Conservation (phyloP, 352 stramenopile species). For the Phytopythium ostracodes region DNA sequence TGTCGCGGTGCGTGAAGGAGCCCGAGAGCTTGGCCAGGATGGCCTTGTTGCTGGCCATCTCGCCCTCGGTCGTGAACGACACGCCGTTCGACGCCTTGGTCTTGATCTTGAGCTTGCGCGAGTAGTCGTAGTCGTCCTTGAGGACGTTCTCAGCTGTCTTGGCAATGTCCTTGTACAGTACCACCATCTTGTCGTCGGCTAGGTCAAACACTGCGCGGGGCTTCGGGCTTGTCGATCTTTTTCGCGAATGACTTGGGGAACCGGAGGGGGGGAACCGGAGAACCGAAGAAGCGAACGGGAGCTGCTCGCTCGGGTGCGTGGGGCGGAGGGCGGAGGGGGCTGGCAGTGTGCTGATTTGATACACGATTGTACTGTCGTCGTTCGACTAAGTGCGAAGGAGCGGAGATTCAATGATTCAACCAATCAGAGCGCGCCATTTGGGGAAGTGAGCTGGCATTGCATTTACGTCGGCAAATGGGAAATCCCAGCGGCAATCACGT, state of each 20-base stretch:
- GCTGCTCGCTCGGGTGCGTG: too few relatives aligned
- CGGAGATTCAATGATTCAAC: constrained; percentile 25
- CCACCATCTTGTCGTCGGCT: constrained; percentile 42
- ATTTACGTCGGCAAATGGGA: neutral
- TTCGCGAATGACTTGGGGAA: constrained; percentile 46
- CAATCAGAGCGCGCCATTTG: constrained; percentile 18
- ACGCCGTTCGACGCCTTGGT: constrained; percentile 85
- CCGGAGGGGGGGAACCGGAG: neutral
- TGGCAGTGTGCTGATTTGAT: neutral
- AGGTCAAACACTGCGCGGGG: neutral
- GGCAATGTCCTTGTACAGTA: constrained; percentile 84
- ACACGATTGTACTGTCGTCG: neutral
- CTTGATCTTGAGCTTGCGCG: constrained; percentile 90
- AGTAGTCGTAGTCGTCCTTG: constrained; percentile 88
- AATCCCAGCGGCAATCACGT: constrained; percentile 5
- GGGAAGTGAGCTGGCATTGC: too few relatives aligned
- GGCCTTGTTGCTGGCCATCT: constrained; percentile 84
- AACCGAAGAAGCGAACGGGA: constrained; percentile 5
- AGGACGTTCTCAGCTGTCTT: constrained; percentile 86
- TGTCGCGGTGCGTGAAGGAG: constrained; percentile 59
- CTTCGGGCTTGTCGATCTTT: constrained; percentile 33
- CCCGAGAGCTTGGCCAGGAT: constrained; percentile 82
- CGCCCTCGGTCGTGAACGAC: constrained; percentile 82
- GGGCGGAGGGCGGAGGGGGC: too few relatives aligned
- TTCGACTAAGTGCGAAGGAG: neutral